Base-by-base conservation (phyloP, 2,329 filamentous ascomycete species). In the Apiospora hydei region DNA sequence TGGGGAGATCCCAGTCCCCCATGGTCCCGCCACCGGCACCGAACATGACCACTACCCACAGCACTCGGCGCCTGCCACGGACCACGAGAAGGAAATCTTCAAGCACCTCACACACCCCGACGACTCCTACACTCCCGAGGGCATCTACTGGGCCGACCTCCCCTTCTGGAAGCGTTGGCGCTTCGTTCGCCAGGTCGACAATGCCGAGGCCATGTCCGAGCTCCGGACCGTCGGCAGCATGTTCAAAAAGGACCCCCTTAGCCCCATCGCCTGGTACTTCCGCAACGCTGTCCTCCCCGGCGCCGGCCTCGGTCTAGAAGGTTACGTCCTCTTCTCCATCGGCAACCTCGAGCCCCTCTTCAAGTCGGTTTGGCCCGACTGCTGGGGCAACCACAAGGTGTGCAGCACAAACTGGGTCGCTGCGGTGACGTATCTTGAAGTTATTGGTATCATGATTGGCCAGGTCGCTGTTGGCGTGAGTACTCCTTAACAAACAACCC, bases 261-360 rank as follows among this genome's bases (percentile, higher is more conserved):
- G 92, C 71, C 95, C 95, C 0, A 71, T 98, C n/a, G 85, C 88
- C 34, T 96, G 92, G 88, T 98, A 98, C 82, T 92, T 97, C 81
- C 90, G 91, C 79, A 96, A 97, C 81, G 96, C 95, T 83, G 92
- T 98, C 70, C 90, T 98, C 72, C 96, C 96, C 69, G 96, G 96
- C 83, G 95, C 95, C 76, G 96, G 96, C 81, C 90, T 98, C 69
- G 92, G 95, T 80, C 89, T 98, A 41, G 96, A 98, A 88, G 96
- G 94, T 77, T 98, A 98, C 80, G 95, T 98, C 57, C 89, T 98
- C 26, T 98, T 98, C 87, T 98, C 95, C 74, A 98, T 98, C 77
- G 96, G 96, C 72, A 98, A 98, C 83, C 86, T 98, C 75, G 91
- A 93, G 79, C 93, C 95, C 5, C 88, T 98, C 14, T 96, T 98